Conservation (phyloP, 306 rosid genomes). For the Pachyrhizus erosus region DNA sequence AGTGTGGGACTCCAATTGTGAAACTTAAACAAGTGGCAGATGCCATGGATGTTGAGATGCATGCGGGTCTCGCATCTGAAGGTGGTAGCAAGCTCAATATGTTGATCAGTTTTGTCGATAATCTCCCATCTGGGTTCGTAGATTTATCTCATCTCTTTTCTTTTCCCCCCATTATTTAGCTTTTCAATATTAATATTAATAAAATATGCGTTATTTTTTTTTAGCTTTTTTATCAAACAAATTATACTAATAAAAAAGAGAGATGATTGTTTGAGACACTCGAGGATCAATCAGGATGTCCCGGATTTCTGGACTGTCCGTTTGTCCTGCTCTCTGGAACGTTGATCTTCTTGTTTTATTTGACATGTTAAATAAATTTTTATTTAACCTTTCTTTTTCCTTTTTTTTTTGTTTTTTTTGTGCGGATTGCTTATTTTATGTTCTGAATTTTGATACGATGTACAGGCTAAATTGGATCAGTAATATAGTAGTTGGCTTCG, state of each 20-base stretch:
- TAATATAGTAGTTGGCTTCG: not conserved
- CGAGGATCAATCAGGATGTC: not conserved
- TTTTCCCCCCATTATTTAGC: not conserved
- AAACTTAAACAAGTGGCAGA: slow-evolving; percentile 85
- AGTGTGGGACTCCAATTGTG: slow-evolving; percentile 74
- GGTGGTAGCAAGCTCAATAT: slow-evolving; percentile 99
- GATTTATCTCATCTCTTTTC: not conserved
- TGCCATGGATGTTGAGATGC: slow-evolving; percentile 99
- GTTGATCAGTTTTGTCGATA: slow-evolving; percentile 96
- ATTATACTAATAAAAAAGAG: not conserved
- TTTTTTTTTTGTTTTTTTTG: not conserved
- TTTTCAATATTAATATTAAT: not conserved
- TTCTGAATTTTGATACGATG: not conserved
- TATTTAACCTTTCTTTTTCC: not conserved
- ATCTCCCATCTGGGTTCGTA: slow-evolving; percentile 90
- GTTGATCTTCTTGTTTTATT: slow-evolving; percentile 18
- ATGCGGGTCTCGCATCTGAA: slow-evolving; percentile 98
- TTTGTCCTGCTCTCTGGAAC: not conserved
- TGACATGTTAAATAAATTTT: not conserved
- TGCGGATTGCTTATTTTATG: not conserved
- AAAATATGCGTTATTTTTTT: not conserved
- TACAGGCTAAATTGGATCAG: not conserved
- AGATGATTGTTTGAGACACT: slow-evolving; percentile 10
- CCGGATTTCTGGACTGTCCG: not conserved
- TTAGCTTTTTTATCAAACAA: too few relatives aligned